phyloP scores from a whole-genome alignment of 371 early-diverging fungal genomes.

The Funneliformis caledonium region DNA sequence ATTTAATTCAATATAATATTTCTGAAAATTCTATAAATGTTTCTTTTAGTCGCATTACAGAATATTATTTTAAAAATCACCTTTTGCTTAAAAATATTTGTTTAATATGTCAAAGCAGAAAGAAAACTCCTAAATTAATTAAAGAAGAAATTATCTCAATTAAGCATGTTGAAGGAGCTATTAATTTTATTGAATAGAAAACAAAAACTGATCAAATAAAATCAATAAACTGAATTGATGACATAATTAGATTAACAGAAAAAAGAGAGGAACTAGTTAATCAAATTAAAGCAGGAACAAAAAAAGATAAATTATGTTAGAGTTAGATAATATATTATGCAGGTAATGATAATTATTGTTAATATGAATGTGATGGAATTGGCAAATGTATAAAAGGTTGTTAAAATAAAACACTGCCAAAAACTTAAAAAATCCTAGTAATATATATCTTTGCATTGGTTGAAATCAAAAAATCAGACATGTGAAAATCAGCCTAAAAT shows the following conservation, averaged over 20 bases:
- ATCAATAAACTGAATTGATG: not conserved
- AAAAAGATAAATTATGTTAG: constrained; percentile 20
- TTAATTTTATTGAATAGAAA: constrained; percentile 18
- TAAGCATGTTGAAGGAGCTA: constrained; percentile 14
- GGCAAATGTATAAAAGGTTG: not conserved
- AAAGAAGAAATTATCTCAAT: not conserved
- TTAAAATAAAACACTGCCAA: too few relatives aligned
- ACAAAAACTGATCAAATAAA: not conserved
- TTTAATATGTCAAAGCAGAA: not conserved
- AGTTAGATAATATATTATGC: constrained; percentile 1
- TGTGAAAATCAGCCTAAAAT: too few relatives aligned
- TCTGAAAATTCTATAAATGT: too few relatives aligned
- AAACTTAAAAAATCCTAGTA: too few relatives aligned
- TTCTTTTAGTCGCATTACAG: too few relatives aligned
- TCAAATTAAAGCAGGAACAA: not conserved
- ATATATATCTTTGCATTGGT: too few relatives aligned
- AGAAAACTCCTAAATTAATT: not conserved
- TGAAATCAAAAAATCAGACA: too few relatives aligned
- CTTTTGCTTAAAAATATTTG: constrained; percentile 14
- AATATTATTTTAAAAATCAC: not conserved
- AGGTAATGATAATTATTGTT: not conserved
- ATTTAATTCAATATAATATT: too few relatives aligned
- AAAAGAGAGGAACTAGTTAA: not conserved
- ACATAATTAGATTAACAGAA: not conserved
- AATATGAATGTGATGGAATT: constrained; percentile 9